phyloP scores from a whole-genome alignment of 2,329 filamentous ascomycete genomes.

The Aureobasidium lini region DNA sequence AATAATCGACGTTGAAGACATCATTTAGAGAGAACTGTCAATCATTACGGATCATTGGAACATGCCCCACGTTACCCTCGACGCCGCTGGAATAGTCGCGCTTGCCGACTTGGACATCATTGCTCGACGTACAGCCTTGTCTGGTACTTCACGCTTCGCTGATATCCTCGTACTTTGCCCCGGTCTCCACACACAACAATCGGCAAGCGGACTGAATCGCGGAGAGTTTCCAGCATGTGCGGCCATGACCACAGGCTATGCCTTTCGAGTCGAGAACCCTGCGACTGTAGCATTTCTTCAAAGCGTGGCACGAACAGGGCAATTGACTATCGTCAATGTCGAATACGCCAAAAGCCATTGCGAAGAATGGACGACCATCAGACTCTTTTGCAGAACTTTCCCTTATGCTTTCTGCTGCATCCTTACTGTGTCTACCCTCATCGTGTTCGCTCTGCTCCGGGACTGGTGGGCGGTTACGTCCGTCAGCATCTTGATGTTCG shows the following conservation, averaged over 20 bases:
- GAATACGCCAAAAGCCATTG: background rate
- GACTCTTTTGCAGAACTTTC: background rate
- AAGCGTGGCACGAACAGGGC: slow-evolving; percentile 22
- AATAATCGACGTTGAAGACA: background rate
- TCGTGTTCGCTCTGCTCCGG: slow-evolving; percentile 10
- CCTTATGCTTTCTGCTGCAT: slow-evolving; percentile 8
- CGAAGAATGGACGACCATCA: background rate
- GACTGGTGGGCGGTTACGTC: slow-evolving; percentile 42
- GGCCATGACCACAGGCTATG: slow-evolving; percentile 37
- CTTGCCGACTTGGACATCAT: slow-evolving; percentile 53
- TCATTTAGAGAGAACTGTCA: background rate
- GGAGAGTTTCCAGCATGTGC: slow-evolving; percentile 36
- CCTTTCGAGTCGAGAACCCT: slow-evolving; percentile 41
- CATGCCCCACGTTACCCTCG: slow-evolving; percentile 15
- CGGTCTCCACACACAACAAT: slow-evolving; percentile 54
- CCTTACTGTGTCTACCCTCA: slow-evolving; percentile 15
- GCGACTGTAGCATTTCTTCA: slow-evolving; percentile 48
- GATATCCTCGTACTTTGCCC: slow-evolving; percentile 53
- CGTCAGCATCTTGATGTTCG: slow-evolving; percentile 44
- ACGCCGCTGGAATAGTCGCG: slow-evolving; percentile 48
- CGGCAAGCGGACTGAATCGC: slow-evolving; percentile 43
- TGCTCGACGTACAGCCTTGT: slow-evolving; percentile 49
- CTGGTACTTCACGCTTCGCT: slow-evolving; percentile 49
- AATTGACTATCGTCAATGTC: slow-evolving; percentile 23
- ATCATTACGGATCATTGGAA: background rate